Evolutionary conservation across 768 basidiomycete genomes (phyloP).

Genomic region (Pulveroboletus sp.): DNA sequence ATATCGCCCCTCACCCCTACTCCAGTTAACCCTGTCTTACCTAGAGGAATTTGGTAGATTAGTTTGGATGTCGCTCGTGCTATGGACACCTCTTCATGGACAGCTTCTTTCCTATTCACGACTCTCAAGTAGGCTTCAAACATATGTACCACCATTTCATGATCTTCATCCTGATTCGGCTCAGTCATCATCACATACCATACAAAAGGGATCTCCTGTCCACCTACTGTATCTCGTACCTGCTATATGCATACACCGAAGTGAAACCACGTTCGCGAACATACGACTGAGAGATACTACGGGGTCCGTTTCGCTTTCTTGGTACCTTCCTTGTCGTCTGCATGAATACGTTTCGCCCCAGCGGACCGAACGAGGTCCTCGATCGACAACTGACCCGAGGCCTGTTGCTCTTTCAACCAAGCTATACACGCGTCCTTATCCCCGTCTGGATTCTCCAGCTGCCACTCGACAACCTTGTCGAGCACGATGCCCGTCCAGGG

Average conservation of each 20-base stretch:
- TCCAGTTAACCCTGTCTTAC: too few relatives aligned
- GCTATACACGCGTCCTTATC: conserved; percentile 61
- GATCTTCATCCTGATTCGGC: not conserved
- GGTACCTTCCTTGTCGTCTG: conserved; percentile 13
- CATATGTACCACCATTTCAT: conserved; percentile 1
- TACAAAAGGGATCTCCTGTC: too few relatives aligned
- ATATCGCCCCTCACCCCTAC: conserved; percentile 22
- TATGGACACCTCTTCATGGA: not conserved
- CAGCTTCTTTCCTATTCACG: not conserved
- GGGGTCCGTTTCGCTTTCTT: conserved; percentile 33
- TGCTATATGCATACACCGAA: not conserved
- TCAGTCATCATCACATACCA: conserved; percentile 3
- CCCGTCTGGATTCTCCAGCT: conserved; percentile 68
- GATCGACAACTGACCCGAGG: conserved; percentile 41
- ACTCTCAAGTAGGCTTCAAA: too few relatives aligned
- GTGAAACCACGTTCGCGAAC: conserved; percentile 3
- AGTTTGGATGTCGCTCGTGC: not conserved
- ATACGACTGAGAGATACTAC: not conserved
- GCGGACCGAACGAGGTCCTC: conserved; percentile 23
- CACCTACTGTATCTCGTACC: conserved; percentile 23
- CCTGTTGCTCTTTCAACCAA: conserved; percentile 63
- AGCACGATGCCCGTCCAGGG: conserved; percentile 66
- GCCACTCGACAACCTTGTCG: conserved; percentile 76
- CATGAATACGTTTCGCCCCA: conserved; percentile 26
- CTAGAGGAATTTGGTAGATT: conserved; percentile 15